A percentile compares a stretch with the other conserved stretches of the same genome.
phyloP scores from a whole-genome alignment of 2,329 filamentous ascomycete species.

The Rutstroemia sydowiana region DNA sequence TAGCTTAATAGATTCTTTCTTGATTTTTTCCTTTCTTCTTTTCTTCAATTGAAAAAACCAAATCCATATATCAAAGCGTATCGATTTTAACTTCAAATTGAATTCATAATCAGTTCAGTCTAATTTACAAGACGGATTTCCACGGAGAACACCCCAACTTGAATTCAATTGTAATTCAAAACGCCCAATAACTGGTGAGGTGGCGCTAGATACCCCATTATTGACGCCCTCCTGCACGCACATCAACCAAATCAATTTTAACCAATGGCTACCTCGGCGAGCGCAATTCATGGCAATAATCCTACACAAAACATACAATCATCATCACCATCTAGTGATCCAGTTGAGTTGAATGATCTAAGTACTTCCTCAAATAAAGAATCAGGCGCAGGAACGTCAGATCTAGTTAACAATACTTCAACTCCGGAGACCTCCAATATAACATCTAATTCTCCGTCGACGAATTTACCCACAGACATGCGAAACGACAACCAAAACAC shows the following conservation, averaged over 20 bases:
- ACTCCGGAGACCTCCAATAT: constrained; percentile 2
- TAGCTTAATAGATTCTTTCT: no score
- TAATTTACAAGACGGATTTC: no score
- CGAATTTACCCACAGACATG: neutral
- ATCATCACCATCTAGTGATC: neutral
- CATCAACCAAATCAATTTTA: neutral
- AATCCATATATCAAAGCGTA: no score
- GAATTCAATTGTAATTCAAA: no score
- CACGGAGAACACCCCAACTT: no score
- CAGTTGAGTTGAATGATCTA: constrained; percentile 1
- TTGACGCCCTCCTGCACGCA: neutral
- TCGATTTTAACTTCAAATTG: no score
- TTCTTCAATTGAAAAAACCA: no score
- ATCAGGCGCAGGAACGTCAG: constrained; percentile 3
- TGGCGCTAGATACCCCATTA: neutral
- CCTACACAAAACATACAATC: neutral
- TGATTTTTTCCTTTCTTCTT: no score
- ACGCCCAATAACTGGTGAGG: neutral
- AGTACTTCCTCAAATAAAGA: neutral
- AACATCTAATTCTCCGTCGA: neutral
- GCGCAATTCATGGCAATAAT: neutral
- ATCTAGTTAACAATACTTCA: constrained; percentile 3
- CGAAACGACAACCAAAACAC: neutral
- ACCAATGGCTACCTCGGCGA: neutral
- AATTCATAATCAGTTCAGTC: neutral